Evolutionary conservation across 2,329 filamentous ascomycete species (phyloP).

Genomic region (Fusarium circinatum): DNA sequence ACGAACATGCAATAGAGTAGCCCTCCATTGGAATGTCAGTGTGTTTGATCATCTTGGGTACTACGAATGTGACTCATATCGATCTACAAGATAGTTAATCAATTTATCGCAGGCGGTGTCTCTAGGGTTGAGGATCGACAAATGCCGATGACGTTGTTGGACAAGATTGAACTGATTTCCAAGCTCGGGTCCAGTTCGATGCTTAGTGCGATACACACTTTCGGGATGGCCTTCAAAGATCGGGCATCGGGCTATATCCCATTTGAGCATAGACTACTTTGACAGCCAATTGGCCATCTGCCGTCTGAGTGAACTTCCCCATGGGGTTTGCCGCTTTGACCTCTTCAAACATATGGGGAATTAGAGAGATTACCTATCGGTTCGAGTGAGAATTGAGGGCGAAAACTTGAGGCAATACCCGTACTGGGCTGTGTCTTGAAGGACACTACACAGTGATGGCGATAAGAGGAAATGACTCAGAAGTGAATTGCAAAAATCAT

Average conservation of each 20-base stretch:
- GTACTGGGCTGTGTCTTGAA: neutral
- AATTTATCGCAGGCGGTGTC: neutral
- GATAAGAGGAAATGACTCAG: too few relatives aligned
- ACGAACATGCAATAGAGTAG: neutral
- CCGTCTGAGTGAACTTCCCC: neutral
- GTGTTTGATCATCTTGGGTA: neutral
- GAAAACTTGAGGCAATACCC: neutral
- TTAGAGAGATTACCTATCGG: neutral
- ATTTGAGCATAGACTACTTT: neutral
- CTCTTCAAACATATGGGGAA: neutral
- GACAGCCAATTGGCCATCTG: neutral
- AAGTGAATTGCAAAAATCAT: too few relatives aligned
- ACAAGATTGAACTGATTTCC: neutral
- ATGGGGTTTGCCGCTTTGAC: neutral
- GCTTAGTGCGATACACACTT: neutral
- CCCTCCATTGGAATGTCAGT: neutral
- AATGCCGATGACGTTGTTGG: neutral
- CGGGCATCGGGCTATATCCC: neutral
- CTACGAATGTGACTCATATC: neutral
- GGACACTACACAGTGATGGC: too few relatives aligned
- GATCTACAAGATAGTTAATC: neutral
- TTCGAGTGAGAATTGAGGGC: neutral
- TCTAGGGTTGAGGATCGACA: neutral
- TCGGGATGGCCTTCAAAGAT: neutral
- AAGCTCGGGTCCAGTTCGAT: neutral